Percentiles rank a stretch among this genome's conserved stretches.
Conservation (phyloP, 768 basidiomycete genomes). For the Tylopilus balloui region DNA sequence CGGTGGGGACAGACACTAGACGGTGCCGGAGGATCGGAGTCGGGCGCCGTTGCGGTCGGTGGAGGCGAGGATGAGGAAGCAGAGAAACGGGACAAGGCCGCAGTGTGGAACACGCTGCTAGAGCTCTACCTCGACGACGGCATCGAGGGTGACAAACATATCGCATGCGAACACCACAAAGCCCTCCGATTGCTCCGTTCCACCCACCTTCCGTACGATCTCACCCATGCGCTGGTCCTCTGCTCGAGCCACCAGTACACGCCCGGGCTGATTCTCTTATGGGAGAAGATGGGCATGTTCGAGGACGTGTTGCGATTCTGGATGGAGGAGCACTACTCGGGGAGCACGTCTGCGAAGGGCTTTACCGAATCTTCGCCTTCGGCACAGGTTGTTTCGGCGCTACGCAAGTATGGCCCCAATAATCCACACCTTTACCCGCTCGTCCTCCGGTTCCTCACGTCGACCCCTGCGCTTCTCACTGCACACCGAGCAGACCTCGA, state of each 20-base stretch:
- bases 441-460: slow-evolving; percentile 86
- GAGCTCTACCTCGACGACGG: slow-evolving; percentile 77
- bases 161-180: slow-evolving; percentile 39
- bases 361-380: slow-evolving; percentile 34
- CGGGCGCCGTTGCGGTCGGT: slow-evolving; percentile 7
- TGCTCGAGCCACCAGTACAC: slow-evolving; percentile 84
- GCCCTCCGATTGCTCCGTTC: slow-evolving; percentile 69
- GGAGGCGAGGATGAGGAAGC: slow-evolving; percentile 40
- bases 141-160: slow-evolving; percentile 21
- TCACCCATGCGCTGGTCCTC: slow-evolving; percentile 89
- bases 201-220: slow-evolving; percentile 68
- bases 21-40: slow-evolving; percentile 17
- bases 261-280: slow-evolving; percentile 80
- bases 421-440: slow-evolving; percentile 81
- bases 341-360: neutral
- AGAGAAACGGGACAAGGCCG: slow-evolving; percentile 67
- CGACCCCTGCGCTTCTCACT: slow-evolving; percentile 65
- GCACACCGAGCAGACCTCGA: slow-evolving; percentile 70
- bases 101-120: slow-evolving; percentile 93
- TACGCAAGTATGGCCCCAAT: slow-evolving; percentile 67
- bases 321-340: slow-evolving; percentile 62
- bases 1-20: slow-evolving; percentile 78
- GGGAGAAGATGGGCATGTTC: slow-evolving; percentile 94
- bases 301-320: slow-evolving; percentile 92
- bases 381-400: slow-evolving; percentile 59